Evolutionary conservation across 345 rosid genomes (phyloP), one percentile per base, ranked within the genome.

Genomic region (Lepidium aucheri): DNA sequence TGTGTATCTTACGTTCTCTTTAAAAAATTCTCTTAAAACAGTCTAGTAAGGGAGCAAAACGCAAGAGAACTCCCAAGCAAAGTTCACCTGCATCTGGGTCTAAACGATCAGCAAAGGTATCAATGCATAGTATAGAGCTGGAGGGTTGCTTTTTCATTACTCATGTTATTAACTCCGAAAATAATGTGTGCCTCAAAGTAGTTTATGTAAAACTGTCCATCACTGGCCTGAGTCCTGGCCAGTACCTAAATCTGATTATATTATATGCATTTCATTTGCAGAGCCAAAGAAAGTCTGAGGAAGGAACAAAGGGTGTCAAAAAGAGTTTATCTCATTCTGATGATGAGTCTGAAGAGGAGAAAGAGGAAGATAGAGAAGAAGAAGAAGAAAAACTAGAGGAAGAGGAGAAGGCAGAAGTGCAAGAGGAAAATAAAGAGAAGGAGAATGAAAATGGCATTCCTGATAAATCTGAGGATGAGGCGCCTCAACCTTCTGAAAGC

Each of bases 11-110:
- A 8, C 14, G 13, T 17, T 40, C 2, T 45, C 5, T 9, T n/a
- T n/a, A 26, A 26, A 28, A 45, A 14, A 52, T 72, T 39, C 16
- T 16, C 10, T 58, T 49, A 47, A 39, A 50, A 45, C 79, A 90
- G 98, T 76, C 81, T 65, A 82, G 80, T 44, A 80, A 70, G 73
- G 82, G 82, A 76, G 80, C 73, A 70, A 93, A 93, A 79, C 94
- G 96, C 71, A 88, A 84, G 82, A 80, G 91, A 75, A 77, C 45
- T 33, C 68, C 70, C 35, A 93, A 79, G 79, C 66, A 66, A 63
- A 76, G 77, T 63, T 75, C 87, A 45, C 54, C 82, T 60, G 58
- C 60, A 33, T 66, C 60, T 50, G 76, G 76, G 49, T 72, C 71
- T 60, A 72, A 33, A 50, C 66, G 67, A 58, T 65, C 76, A 22